Percentiles rank a stretch among this genome's conserved stretches.
Evolutionary conservation across 2,329 filamentous ascomycete genomes (phyloP).

Genomic region (Penicillium sp.): DNA sequence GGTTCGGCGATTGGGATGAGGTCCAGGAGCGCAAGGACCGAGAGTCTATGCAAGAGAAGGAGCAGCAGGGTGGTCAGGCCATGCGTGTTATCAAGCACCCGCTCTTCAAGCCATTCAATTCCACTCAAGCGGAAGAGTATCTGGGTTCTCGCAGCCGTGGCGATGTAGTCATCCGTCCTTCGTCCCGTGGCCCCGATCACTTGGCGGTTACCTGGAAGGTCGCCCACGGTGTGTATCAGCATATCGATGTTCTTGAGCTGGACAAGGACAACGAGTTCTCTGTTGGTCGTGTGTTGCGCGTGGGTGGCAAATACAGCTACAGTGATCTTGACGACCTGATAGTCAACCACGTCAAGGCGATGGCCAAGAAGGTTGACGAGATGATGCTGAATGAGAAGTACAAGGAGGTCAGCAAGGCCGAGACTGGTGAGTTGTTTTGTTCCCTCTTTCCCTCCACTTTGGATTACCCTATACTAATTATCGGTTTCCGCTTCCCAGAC

Average conservation of each 20-base stretch:
- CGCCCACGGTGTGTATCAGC: constrained; percentile 91
- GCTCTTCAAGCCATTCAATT: constrained; percentile 91
- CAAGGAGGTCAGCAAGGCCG: constrained; percentile 75
- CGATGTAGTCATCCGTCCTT: constrained; percentile 92
- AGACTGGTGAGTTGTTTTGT: constrained; percentile 72
- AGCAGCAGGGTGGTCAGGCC: constrained; percentile 79
- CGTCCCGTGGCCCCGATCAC: constrained; percentile 93
- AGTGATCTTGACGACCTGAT: constrained; percentile 97
- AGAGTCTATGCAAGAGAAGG: constrained; percentile 82
- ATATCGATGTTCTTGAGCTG: constrained; percentile 94
- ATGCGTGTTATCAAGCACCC: constrained; percentile 98
- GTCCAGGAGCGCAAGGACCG: constrained; percentile 77
- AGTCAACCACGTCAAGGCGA: constrained; percentile 94
- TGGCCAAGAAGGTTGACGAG: constrained; percentile 97
- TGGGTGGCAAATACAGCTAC: constrained; percentile 88
- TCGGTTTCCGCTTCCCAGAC: constrained; percentile 58
- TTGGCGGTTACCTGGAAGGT: constrained; percentile 98
- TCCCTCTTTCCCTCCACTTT: not conserved
- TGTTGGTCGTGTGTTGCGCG: constrained; percentile 80
- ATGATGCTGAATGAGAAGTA: constrained; percentile 95
- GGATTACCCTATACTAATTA: not conserved
- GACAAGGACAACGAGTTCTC: constrained; percentile 98
- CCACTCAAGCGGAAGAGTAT: constrained; percentile 89
- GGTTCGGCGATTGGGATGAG: constrained; percentile 84
- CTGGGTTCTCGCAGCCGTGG: constrained; percentile 82